Evolutionary conservation across 225 moss, liverwort and hornwort genomes (phyloP).

Genomic region (Bryoerythrophyllum caledonicum): DNA sequence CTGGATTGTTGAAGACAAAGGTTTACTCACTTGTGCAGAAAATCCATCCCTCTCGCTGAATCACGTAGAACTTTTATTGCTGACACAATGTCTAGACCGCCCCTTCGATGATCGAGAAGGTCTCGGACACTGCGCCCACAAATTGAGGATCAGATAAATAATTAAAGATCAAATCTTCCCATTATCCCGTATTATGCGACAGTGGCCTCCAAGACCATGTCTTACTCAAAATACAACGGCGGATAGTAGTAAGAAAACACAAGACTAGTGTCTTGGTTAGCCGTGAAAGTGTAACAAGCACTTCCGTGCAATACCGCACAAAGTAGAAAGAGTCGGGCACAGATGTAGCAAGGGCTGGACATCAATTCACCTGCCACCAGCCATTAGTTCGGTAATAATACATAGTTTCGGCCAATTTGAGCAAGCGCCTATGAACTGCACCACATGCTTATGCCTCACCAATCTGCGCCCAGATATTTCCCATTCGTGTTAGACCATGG

Average conservation of each 20-base stretch:
- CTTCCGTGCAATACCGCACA: background rate
- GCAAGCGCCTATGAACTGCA: slow-evolving; percentile 98
- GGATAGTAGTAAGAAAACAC: background rate
- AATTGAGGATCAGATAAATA: slow-evolving; percentile 2
- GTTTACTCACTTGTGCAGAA: slow-evolving; percentile 76
- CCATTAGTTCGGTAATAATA: slow-evolving; percentile 97
- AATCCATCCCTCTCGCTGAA: slow-evolving; percentile 97
- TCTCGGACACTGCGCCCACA: slow-evolving; percentile 85
- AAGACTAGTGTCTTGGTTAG: background rate
- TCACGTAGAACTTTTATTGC: slow-evolving; percentile 85
- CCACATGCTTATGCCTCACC: slow-evolving; percentile 92
- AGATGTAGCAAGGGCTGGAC: background rate
- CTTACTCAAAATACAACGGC: background rate
- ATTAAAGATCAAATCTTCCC: background rate
- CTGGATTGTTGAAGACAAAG: background rate
- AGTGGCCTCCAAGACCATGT: background rate
- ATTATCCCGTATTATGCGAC: background rate
- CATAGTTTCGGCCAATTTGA: slow-evolving; percentile 94
- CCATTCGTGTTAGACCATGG: background rate
- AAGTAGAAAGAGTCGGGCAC: slow-evolving; percentile 4
- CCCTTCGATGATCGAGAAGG: slow-evolving; percentile 63
- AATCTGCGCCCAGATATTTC: slow-evolving; percentile 54
- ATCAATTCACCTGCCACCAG: slow-evolving; percentile 78
- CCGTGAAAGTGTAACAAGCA: background rate
- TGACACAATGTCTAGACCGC: slow-evolving; percentile 71